A percentile compares a stretch with the other conserved stretches of the same genome.
Conservation (phyloP, 2,329 filamentous ascomycete genomes). For the Juglanconis sp. region DNA sequence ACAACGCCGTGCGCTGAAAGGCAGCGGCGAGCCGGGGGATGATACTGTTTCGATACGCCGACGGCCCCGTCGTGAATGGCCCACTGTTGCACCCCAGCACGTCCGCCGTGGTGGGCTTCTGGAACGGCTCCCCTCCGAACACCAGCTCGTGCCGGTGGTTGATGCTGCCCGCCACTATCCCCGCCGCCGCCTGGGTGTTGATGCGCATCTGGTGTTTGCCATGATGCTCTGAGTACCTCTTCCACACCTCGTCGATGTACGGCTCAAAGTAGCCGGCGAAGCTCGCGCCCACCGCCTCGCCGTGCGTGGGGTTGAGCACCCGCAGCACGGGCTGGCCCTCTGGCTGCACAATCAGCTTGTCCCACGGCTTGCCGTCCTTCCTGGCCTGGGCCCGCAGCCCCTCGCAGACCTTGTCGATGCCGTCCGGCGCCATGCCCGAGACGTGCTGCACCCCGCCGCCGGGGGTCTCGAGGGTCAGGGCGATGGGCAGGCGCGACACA, state of each 20-base stretch:
- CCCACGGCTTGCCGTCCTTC: slow-evolving; percentile 59
- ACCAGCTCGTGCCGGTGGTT: slow-evolving; percentile 36
- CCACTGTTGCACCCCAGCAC: slow-evolving; percentile 66
- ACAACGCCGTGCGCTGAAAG: slow-evolving; percentile 51
- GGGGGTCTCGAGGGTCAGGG: slow-evolving; percentile 44
- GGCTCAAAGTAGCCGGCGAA: slow-evolving; percentile 43
- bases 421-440: slow-evolving; percentile 56
- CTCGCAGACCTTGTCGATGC: slow-evolving; percentile 52
- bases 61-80: slow-evolving; percentile 50
- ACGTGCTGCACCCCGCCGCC: slow-evolving; percentile 46
- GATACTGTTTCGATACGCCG: slow-evolving; percentile 36
- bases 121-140: slow-evolving; percentile 43
- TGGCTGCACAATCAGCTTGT: slow-evolving; percentile 45
- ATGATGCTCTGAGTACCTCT: slow-evolving; percentile 27
- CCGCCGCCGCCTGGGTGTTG: slow-evolving; percentile 62
- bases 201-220: slow-evolving; percentile 43
- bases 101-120: slow-evolving; percentile 55
- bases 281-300: slow-evolving; percentile 38
- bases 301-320: slow-evolving; percentile 43
- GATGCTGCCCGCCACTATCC: slow-evolving; percentile 51
- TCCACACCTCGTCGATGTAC: slow-evolving; percentile 42
- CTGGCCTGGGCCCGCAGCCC: slow-evolving; percentile 52
- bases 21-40: slow-evolving; percentile 47
- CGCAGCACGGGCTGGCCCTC: slow-evolving; percentile 32
- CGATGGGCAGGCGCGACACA: slow-evolving; percentile 51